These are phyloP conservation scores for Solanum aculeatissimum DNA, from an alignment of 305 asterid species.

Conservation along the genomic window DNA sequence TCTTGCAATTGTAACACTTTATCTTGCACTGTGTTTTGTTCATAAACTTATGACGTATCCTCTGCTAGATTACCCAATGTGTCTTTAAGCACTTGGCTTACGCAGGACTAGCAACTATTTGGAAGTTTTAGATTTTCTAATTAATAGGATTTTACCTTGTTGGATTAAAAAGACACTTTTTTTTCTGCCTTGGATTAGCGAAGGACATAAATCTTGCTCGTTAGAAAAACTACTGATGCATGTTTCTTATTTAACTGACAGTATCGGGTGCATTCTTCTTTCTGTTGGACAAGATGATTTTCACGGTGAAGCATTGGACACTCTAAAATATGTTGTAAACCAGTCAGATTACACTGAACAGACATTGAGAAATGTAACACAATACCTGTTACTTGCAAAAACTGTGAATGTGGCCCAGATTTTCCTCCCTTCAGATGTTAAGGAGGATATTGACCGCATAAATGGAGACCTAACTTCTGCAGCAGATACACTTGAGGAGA, in stretches of 20 bases:
- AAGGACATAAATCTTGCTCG: background rate
- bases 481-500: constrained; percentile 53
- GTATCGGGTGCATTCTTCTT: constrained; percentile 82
- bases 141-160: background rate
- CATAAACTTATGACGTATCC: background rate
- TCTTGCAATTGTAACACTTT: background rate
- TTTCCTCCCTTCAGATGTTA: constrained; percentile 83
- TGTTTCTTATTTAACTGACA: constrained; percentile 14
- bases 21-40: background rate
- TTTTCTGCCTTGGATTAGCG: background rate
- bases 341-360: constrained; percentile 90
- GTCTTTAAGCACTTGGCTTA: background rate
- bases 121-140: background rate
- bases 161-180: background rate
- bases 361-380: constrained; percentile 76
- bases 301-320: constrained; percentile 62
- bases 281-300: constrained; percentile 88
- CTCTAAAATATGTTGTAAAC: constrained; percentile 72
- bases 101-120: background rate
- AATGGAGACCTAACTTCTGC: constrained; percentile 58
- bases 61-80: background rate
- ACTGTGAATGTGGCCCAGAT: constrained; percentile 77
- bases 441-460: constrained; percentile 55
- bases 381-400: constrained; percentile 70
- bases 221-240: background rate